phyloP scores from a whole-genome alignment of 768 basidiomycete genomes.

The Lenzites betulinus region DNA sequence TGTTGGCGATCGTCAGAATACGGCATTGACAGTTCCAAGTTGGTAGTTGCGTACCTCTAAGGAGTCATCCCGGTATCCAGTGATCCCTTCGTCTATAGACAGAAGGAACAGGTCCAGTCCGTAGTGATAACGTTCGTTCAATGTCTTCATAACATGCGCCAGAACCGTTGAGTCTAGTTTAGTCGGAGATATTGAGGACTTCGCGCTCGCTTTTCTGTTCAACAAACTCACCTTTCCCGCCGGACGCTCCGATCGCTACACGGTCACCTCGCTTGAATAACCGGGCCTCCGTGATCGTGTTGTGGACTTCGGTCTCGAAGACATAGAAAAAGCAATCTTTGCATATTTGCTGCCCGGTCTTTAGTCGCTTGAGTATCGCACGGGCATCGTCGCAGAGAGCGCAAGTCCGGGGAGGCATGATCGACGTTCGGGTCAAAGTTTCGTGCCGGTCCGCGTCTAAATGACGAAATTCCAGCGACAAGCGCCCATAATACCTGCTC shows the following conservation, averaged over 20 bases:
- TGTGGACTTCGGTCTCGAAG: slow-evolving; percentile 98
- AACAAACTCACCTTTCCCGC: slow-evolving; percentile 81
- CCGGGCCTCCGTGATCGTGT: slow-evolving; percentile 82
- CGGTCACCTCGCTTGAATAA: slow-evolving; percentile 89
- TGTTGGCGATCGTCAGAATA: slow-evolving; percentile 1
- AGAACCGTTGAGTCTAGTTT: slow-evolving; percentile 91
- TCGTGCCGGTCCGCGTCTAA: slow-evolving; percentile 12
- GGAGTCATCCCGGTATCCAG: slow-evolving; percentile 97
- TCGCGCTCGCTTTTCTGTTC: background rate
- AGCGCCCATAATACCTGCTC: slow-evolving; percentile 5
- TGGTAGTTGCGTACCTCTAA: slow-evolving; percentile 62
- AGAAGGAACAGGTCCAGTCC: slow-evolving; percentile 88
- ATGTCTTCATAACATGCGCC: slow-evolving; percentile 93
- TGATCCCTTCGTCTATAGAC: slow-evolving; percentile 98
- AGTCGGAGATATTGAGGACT: background rate
- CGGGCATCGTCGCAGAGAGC: slow-evolving; percentile 72
- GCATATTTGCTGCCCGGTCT: slow-evolving; percentile 97
- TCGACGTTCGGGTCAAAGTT: slow-evolving; percentile 17
- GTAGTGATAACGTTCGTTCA: slow-evolving; percentile 94
- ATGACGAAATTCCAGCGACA: slow-evolving; percentile 3
- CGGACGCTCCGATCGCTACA: slow-evolving; percentile 97
- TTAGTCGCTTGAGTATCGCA: slow-evolving; percentile 92
- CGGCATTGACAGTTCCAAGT: background rate
- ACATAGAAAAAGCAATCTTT: slow-evolving; percentile 95
- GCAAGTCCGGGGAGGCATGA: slow-evolving; percentile 83